Conservation (phyloP, 1,284 basidiomycete genomes). For the Binderoboletus segoi region DNA sequence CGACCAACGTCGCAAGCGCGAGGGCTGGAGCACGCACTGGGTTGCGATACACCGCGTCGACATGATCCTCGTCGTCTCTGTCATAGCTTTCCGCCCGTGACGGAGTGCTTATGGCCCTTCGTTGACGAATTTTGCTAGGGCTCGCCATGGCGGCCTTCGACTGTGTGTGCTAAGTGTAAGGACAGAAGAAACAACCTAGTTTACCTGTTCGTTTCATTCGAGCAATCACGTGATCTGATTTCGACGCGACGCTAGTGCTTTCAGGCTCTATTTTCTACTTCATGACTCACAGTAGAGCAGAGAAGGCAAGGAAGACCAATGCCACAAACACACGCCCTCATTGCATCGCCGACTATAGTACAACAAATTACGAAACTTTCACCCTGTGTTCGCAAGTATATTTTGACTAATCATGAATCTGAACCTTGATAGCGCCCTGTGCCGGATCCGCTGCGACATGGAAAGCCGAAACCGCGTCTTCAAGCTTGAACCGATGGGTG, state of each 20-base stretch:
- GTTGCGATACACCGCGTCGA: constrained; percentile 35
- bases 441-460: constrained; percentile 70
- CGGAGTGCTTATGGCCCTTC: constrained; percentile 23
- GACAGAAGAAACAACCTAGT: constrained; percentile 2
- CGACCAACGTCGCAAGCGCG: constrained; percentile 1
- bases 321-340: neutral
- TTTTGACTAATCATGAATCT: constrained; percentile 50
- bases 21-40: constrained; percentile 20
- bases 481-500: constrained; percentile 80
- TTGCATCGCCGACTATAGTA: neutral
- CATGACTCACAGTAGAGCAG: too few species aligned
- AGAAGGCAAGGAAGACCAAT: too few species aligned
- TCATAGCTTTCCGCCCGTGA: constrained; percentile 33
- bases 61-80: constrained; percentile 38
- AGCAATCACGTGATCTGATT: constrained; percentile 27
- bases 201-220: constrained; percentile 4
- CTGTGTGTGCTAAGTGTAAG: constrained; percentile 2
- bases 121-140: constrained; percentile 35
- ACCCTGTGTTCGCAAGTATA: neutral
- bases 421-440: constrained; percentile 68
- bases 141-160: constrained; percentile 34
- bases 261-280: too few species aligned
- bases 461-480: constrained; percentile 79
- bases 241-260: too few species aligned
- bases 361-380: neutral